Conservation (phyloP, 1,284 basidiomycete genomes). For the Apiotrichum siamense region DNA sequence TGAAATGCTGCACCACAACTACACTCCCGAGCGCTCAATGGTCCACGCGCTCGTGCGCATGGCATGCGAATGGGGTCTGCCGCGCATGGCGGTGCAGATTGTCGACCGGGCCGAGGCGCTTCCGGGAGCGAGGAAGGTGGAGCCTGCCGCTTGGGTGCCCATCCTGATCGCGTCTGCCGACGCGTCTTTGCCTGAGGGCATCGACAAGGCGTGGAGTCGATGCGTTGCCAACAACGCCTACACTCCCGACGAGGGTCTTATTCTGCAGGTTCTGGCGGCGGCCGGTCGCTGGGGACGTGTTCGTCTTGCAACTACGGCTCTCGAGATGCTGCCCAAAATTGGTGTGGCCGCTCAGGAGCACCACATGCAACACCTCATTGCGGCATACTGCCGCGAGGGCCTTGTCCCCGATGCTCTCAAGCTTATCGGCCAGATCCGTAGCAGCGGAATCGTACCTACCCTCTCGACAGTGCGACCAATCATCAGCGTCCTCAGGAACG, state of each 20-base stretch:
- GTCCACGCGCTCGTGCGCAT: slow-evolving; percentile 21
- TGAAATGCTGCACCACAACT: slow-evolving; percentile 29
- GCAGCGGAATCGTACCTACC: slow-evolving; percentile 27
- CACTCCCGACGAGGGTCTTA: slow-evolving; percentile 66
- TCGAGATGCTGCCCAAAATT: slow-evolving; percentile 54
- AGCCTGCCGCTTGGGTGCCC: slow-evolving; percentile 25
- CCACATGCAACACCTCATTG: slow-evolving; percentile 43
- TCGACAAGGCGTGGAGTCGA: slow-evolving; percentile 59
- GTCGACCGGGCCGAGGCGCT: slow-evolving; percentile 19
- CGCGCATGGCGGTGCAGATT: slow-evolving; percentile 34
- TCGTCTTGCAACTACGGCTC: slow-evolving; percentile 60
- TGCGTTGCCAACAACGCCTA: slow-evolving; percentile 54
- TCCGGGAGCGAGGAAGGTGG: slow-evolving; percentile 9
- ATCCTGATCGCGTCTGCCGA: slow-evolving; percentile 36
- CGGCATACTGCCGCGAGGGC: slow-evolving; percentile 40
- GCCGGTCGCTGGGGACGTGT: slow-evolving; percentile 65
- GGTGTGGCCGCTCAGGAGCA: slow-evolving; percentile 56
- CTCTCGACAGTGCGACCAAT: slow-evolving; percentile 48
- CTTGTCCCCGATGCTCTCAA: slow-evolving; percentile 40
- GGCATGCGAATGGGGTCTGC: slow-evolving; percentile 30
- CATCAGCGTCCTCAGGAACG: slow-evolving; percentile 51
- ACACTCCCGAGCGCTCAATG: slow-evolving; percentile 11
- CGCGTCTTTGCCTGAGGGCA: slow-evolving; percentile 56
- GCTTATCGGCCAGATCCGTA: slow-evolving; percentile 30
- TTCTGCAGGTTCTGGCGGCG: slow-evolving; percentile 61